A percentile compares a stretch with the other conserved stretches of the same genome.
Conservation (phyloP, 1,284 basidiomycete genomes). For the Trichosporon sp. region DNA sequence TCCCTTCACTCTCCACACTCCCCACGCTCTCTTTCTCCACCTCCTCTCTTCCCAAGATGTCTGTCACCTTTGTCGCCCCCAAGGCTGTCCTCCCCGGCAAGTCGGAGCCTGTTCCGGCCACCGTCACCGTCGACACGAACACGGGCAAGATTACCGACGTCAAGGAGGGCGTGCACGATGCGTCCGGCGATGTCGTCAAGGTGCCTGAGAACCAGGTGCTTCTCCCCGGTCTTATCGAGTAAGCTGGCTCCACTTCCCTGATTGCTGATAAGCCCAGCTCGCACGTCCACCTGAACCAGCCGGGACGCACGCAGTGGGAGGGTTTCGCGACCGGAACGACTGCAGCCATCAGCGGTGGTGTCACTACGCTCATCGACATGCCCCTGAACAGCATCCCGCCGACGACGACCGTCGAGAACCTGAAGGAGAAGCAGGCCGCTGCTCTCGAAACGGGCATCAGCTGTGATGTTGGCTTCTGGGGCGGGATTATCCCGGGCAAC, state of each 20-base stretch:
- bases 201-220: slow-evolving; percentile 58
- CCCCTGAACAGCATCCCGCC: slow-evolving; percentile 93
- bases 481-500: slow-evolving; percentile 87
- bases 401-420: slow-evolving; percentile 77
- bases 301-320: slow-evolving; percentile 78
- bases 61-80: slow-evolving; percentile 37
- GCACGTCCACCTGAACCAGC: slow-evolving; percentile 92
- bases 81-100: slow-evolving; percentile 64
- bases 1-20: neutral
- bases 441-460: slow-evolving; percentile 61
- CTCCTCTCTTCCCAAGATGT: neutral
- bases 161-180: slow-evolving; percentile 30
- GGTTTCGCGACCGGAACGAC: slow-evolving; percentile 87
- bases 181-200: slow-evolving; percentile 45
- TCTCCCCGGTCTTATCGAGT: slow-evolving; percentile 85
- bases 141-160: slow-evolving; percentile 72
- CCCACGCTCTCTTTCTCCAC: neutral
- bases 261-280: slow-evolving; percentile 61
- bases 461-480: slow-evolving; percentile 91
- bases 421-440: slow-evolving; percentile 69
- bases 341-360: slow-evolving; percentile 84
- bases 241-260: slow-evolving; percentile 48
- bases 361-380: slow-evolving; percentile 93
- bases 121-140: slow-evolving; percentile 64
- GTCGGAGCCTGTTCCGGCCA: slow-evolving; percentile 62